Conservation (phyloP, 2,329 filamentous ascomycete species). For the Fusarium siculi region DNA sequence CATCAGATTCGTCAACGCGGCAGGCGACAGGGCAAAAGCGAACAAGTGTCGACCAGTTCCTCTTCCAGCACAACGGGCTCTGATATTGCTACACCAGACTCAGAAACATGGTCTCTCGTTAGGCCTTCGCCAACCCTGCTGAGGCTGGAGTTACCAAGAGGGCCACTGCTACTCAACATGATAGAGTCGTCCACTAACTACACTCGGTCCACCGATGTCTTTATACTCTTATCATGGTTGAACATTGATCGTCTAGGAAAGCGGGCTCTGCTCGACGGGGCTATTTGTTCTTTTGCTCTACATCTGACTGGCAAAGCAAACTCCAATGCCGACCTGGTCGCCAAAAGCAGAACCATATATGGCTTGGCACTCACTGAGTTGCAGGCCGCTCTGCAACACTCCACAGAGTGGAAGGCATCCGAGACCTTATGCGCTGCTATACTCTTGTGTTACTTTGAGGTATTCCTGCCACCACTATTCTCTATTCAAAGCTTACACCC, state of each 20-base stretch:
- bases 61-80: constrained; percentile 18
- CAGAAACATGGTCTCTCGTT: constrained; percentile 5
- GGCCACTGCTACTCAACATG: constrained; percentile 48
- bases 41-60: constrained; percentile 17
- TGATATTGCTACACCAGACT: constrained; percentile 5
- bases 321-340: constrained; percentile 45
- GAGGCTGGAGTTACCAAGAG: constrained; percentile 39
- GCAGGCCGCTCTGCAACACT: constrained; percentile 51
- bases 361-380: constrained; percentile 50
- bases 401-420: constrained; percentile 51
- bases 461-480: constrained; percentile 25
- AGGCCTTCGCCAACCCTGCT: constrained; percentile 25
- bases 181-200: constrained; percentile 39
- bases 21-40: constrained; percentile 17
- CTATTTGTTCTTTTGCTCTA: constrained; percentile 51
- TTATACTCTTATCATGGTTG: constrained; percentile 44
- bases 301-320: constrained; percentile 53
- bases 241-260: constrained; percentile 47
- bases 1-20: constrained; percentile 50
- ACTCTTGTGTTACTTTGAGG: constrained; percentile 54
- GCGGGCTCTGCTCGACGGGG: constrained; percentile 51
- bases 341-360: constrained; percentile 52
- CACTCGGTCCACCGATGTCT: constrained; percentile 38
- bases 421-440: constrained; percentile 57
- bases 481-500: constrained; percentile 20